These are phyloP conservation scores for Zasmidium citrigriseum DNA, from an alignment of 2,329 filamentous ascomycete species.

Conservation along the genomic window DNA sequence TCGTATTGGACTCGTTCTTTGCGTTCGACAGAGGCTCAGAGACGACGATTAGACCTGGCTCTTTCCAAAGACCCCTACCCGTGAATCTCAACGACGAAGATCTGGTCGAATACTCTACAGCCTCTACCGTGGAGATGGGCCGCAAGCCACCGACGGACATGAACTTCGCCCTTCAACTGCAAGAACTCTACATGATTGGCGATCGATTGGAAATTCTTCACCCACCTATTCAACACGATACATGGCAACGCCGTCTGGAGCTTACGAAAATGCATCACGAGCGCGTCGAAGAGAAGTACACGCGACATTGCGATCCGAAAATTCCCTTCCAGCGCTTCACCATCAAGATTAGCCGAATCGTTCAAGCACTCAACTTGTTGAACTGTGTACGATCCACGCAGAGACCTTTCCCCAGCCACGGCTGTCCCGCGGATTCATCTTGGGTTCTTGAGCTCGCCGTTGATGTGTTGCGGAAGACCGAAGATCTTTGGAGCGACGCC, in stretches of 20 bases:
- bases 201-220: background rate
- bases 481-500: background rate
- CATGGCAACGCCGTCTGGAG: background rate
- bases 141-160: background rate
- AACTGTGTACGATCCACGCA: background rate
- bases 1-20: background rate
- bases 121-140: background rate
- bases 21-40: background rate
- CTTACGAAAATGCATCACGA: background rate
- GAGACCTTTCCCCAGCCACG: background rate
- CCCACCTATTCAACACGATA: conserved; percentile 10
- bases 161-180: background rate
- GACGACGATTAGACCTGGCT: background rate
- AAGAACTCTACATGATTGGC: background rate
- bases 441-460: background rate
- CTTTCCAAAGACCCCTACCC: background rate
- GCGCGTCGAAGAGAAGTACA: background rate
- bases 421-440: background rate
- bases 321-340: background rate
- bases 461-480: background rate
- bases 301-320: background rate
- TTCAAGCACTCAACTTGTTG: background rate
- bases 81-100: background rate
- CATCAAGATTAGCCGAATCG: background rate
- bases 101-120: background rate